Base-by-base conservation (phyloP, 805 yeast species). In the Yarrowia hollandica region DNA sequence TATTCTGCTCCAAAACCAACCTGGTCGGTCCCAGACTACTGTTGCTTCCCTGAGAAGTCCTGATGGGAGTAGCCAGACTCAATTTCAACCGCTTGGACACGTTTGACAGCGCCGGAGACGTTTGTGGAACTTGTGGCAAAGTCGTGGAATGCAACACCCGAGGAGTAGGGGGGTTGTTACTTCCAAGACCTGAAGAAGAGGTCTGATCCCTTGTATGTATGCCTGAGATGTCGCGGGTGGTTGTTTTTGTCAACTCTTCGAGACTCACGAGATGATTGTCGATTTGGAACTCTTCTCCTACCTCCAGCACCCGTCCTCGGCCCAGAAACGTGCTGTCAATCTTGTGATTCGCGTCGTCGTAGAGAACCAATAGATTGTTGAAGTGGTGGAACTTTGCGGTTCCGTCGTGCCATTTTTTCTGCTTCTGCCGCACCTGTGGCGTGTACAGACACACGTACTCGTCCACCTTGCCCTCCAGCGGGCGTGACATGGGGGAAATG, bases 361-460 rank as follows among this genome's bases (percentile, higher is more conserved):
- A 61, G 10, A 73, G 64, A 48, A 66, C 59, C 12, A 68, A 64
- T n/a, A 69, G 64, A 21, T 57, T 54, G 58, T 66, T 65, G 59
- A 64, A 62, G 4, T 42, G 30, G 52, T 66, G 64, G 42, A 69
- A 63, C 18, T 62, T 65, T 23, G 71, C 60, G 8, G 38, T 58
- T 1, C 77, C 77, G 48, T 73, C 76, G 60, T 69, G 63, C 76
- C 76, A 73, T 44, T 61, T 62, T 59, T 73, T 74, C 31, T 63
- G 64, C 60, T 73, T 73, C 63, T 74, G 75, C 10, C 66, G 64
- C 28, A 72, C 48, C 23, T 72, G 68, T 1, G 71, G 59, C 11
- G 77, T 69, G 68, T 69, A 73, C 54, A 73, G 59, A 3, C 65
- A 73, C 31, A 65, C 65, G 52, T 61, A 70, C 14, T 64, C 64